Percentiles rank a stretch among this genome's conserved stretches.
Evolutionary conservation across 2,329 filamentous ascomycete genomes (phyloP).

Genomic region (Amylocarpus encephaloides): DNA sequence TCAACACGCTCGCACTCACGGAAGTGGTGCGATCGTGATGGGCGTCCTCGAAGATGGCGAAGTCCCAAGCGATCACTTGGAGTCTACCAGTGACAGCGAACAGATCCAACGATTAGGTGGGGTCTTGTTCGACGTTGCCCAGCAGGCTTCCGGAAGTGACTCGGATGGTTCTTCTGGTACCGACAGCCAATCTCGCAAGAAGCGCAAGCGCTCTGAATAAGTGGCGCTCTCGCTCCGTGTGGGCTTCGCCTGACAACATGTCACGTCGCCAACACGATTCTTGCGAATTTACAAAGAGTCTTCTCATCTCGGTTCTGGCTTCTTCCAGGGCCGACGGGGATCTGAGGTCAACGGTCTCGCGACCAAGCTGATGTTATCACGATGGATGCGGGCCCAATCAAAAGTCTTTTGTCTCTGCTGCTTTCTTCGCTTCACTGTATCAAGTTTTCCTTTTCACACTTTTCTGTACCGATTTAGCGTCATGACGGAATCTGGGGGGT

Average conservation of each 20-base stretch:
- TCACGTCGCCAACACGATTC: slow-evolving; percentile 22
- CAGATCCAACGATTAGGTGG: slow-evolving; percentile 65
- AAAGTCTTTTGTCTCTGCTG: slow-evolving; percentile 26
- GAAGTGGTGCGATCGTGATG: slow-evolving; percentile 84
- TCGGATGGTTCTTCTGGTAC: slow-evolving; percentile 53
- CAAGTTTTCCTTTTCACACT: slow-evolving; percentile 24
- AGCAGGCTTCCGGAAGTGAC: slow-evolving; percentile 62
- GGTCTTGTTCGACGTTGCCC: slow-evolving; percentile 74
- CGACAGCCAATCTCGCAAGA: slow-evolving; percentile 54
- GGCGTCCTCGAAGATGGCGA: slow-evolving; percentile 73
- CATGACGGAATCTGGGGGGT: slow-evolving; percentile 26
- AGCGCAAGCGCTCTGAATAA: slow-evolving; percentile 68
- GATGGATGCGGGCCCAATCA: slow-evolving; percentile 25
- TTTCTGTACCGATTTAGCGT: slow-evolving; percentile 32
- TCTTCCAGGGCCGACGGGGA: slow-evolving; percentile 20
- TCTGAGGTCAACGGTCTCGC: slow-evolving; percentile 24
- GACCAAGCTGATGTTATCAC: slow-evolving; percentile 27
- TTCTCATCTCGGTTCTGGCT: slow-evolving; percentile 26
- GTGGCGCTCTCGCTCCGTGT: slow-evolving; percentile 1
- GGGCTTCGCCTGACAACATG: slow-evolving; percentile 3
- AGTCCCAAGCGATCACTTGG: slow-evolving; percentile 38
- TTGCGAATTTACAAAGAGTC: slow-evolving; percentile 25
- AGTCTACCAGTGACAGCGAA: slow-evolving; percentile 41
- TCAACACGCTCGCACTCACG: slow-evolving; percentile 92
- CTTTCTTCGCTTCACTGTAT: slow-evolving; percentile 30